Conservation (phyloP, 75 land plant species). For the Larix kaempferi region DNA sequence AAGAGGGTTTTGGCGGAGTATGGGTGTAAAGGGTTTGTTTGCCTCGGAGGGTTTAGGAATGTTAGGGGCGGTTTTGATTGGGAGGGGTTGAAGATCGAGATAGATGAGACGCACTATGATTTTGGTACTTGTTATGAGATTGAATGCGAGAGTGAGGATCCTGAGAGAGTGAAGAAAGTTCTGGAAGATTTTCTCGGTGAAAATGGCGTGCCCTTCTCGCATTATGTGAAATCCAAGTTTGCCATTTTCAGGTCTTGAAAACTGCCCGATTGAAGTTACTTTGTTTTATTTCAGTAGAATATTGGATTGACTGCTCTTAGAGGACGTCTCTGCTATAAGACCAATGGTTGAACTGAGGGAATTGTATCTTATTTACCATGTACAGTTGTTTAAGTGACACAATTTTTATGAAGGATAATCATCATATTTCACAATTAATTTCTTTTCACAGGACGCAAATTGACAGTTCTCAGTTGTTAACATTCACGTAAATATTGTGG, state of each 20-base stretch:
- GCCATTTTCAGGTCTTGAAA: slow-evolving; percentile 79
- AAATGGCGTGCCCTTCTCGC: slow-evolving; percentile 56
- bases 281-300: too few relatives aligned
- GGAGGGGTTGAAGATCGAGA: slow-evolving; percentile 71
- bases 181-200: slow-evolving; percentile 54
- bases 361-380: too few relatives aligned
- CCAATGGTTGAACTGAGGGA: too few relatives aligned
- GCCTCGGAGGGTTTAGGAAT: slow-evolving; percentile 85
- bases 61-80: slow-evolving; percentile 77
- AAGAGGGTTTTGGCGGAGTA: slow-evolving; percentile 49
- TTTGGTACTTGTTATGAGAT: slow-evolving; percentile 85
- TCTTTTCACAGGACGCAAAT: too few relatives aligned
- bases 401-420: too few relatives aligned
- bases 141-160: slow-evolving; percentile 82
- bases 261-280: slow-evolving; percentile 29
- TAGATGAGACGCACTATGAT: slow-evolving; percentile 76
- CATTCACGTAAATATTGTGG: too few relatives aligned
- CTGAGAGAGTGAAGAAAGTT: slow-evolving; percentile 58
- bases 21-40: slow-evolving; percentile 38
- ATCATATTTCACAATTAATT: too few relatives aligned
- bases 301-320: too few relatives aligned
- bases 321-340: too few relatives aligned
- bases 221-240: slow-evolving; percentile 65
- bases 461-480: too few relatives aligned
- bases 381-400: too few relatives aligned